These are phyloP conservation scores for Aspergillus sojae DNA, from an alignment of 2,329 filamentous ascomycete genomes.

Conservation along the genomic window DNA sequence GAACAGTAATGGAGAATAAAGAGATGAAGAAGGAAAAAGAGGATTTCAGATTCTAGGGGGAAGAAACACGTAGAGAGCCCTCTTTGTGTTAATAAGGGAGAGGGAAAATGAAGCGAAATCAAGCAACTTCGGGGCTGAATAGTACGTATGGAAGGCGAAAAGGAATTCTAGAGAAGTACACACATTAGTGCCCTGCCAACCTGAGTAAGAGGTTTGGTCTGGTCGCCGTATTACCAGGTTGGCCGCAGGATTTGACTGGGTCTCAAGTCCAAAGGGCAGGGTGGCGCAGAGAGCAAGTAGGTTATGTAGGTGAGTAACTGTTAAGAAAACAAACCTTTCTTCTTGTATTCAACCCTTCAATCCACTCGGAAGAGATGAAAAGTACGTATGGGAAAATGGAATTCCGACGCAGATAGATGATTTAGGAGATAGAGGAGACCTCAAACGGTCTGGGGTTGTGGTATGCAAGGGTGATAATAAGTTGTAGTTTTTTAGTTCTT, in stretches of 20 bases:
- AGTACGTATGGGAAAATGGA: not conserved
- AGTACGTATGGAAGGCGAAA: not conserved
- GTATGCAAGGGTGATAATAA: constrained; percentile 1
- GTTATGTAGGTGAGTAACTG: not conserved
- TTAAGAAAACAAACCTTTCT: not conserved
- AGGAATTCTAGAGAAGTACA: constrained; percentile 4
- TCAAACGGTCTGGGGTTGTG: not conserved
- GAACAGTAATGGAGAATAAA: not conserved
- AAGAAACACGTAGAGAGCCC: not conserved
- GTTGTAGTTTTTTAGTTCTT: constrained; percentile 2
- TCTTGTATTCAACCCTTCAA: not conserved
- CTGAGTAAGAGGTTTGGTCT: not conserved
- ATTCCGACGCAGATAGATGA: not conserved
- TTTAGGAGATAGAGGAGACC: constrained; percentile 1
- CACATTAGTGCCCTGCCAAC: not conserved
- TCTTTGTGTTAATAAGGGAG: not conserved
- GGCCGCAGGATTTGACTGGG: constrained; percentile 2
- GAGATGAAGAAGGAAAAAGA: not conserved
- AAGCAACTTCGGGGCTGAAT: not conserved
- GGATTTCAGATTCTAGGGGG: not conserved
- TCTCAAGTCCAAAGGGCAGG: not conserved
- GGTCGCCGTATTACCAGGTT: constrained; percentile 3
- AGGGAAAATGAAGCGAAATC: not conserved
- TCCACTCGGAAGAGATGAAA: not conserved
- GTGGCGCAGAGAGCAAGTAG: constrained; percentile 11